Base-by-base conservation (phyloP, 179 eudicot species). In the Beta corolliflora region DNA sequence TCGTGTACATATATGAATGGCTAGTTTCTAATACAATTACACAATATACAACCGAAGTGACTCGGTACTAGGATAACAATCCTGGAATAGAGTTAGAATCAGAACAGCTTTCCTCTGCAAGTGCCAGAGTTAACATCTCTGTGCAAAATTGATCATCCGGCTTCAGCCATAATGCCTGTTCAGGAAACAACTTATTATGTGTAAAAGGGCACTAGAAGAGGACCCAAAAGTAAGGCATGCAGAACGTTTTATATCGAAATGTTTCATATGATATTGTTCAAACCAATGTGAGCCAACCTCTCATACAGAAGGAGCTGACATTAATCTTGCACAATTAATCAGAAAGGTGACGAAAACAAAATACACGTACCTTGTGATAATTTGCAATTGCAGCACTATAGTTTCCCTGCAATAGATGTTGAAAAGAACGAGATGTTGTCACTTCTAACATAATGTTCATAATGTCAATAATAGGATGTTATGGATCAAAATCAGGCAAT, bases 71-170 rank as follows among this genome's bases (percentile, higher is more conserved):
- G 15, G 81, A 75, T 75, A 80, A 64, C 70, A 80, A 63, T 65
- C 75, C 82, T 45, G 85, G 86, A 72, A 88, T 85, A n/a, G 88
- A 83, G 66, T 91, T 89, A 4, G 80, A 64, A 78, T 88, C 93
- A 81, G 60, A 55, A 36, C 81, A 88, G 77, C 91, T 80, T 78
- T 90, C 95, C 65, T 92, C 98, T 45, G 83, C 90, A 67, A 94
- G 94, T 46, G 97, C 93, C 78, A 86, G 60, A 5, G 92, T 91
- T 80, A 96, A 84, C 99, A 96, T 92, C 81, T 96, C 98, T 25
- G 98, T 90, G 91, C 96, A 96, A 84, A 96, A 94, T 75, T 89
- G 93, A 80, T 96, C 98, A 76, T 93, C 93, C 0, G 97, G 86
- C 81, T 92, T 90, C 77, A 96, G 88, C 96, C 98, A 91, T 63